phyloP scores from a whole-genome alignment of 2,329 filamentous ascomycete species.

The Macrophomina phaseolina region DNA sequence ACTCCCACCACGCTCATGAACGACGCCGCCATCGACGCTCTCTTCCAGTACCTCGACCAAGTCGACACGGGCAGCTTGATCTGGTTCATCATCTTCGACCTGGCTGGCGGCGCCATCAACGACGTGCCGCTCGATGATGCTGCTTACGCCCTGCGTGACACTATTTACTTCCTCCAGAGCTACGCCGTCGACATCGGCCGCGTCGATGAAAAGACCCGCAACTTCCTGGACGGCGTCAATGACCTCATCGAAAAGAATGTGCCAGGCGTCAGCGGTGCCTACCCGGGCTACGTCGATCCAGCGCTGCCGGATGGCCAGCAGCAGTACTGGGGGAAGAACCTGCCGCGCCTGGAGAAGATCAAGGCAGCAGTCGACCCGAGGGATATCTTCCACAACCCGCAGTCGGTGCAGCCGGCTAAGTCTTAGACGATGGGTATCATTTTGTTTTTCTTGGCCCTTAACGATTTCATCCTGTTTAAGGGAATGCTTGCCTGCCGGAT shows the following conservation, averaged over 20 bases:
- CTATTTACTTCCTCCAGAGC: conserved; percentile 43
- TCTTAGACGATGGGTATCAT: neutral
- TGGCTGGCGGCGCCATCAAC: conserved; percentile 42
- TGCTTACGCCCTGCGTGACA: conserved; percentile 41
- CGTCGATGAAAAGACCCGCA: conserved; percentile 43
- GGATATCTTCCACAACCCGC: conserved; percentile 45
- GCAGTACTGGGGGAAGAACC: conserved; percentile 53
- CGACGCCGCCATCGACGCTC: conserved; percentile 38
- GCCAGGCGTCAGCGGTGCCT: conserved; percentile 49
- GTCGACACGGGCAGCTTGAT: conserved; percentile 40
- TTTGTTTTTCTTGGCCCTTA: neutral
- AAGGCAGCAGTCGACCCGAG: conserved; percentile 49
- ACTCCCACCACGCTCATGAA: conserved; percentile 40
- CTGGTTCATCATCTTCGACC: conserved; percentile 45
- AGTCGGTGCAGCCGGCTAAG: conserved; percentile 38
- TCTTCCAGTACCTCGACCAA: conserved; percentile 41
- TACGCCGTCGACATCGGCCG: conserved; percentile 46
- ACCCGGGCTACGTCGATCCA: conserved; percentile 60
- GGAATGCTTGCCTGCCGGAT: neutral
- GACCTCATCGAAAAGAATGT: conserved; percentile 41
- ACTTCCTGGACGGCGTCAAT: conserved; percentile 50
- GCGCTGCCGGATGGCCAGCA: conserved; percentile 50
- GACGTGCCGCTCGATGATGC: conserved; percentile 41
- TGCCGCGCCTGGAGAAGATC: conserved; percentile 42
- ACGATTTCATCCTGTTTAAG: neutral